Evolutionary conservation across 2,329 filamentous ascomycete species (phyloP), one percentile per base, ranked within the genome.

Genomic region (Aureobasidium pullulans): DNA sequence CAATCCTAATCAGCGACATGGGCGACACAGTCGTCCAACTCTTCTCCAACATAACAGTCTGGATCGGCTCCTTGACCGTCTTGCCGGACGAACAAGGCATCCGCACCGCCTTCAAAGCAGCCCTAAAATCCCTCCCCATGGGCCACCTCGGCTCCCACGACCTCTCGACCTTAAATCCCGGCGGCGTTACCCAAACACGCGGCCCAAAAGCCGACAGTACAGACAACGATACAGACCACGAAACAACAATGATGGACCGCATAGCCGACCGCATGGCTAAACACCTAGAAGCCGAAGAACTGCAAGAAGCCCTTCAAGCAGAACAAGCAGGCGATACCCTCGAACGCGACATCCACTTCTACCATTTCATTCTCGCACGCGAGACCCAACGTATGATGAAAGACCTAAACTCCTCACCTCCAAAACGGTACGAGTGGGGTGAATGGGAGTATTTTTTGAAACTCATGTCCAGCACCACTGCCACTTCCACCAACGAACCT

Each of bases 11-110:
- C 64, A 77, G 72, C 59, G 77, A 81, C 61, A 80, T 82, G 78
- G 77, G 78, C 13, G 78, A 80, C 60, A 81, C 79, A 0, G 76
- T 81, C 9, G 78, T 84, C 61, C 80, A 80, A 61, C 71, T 72
- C 8, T 77, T 84, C 68, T 76, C 77, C 23, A 79, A 84, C 49
- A 60, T 78, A n/a, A 82, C 80, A 0, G 76, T 81, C n/a, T 82
- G 77, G 73, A 62, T 82, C 4, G 81, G 79, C 11, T 77, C 79
- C 32, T 63, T 83, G 28, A 83, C 81, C 2, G 75, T 84, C 16
- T 67, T 83, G 1, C 81, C 81, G 1, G 76, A 74, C 8, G 79
- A 81, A 34, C 64, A 74, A 52, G 74, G 74, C 8, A 64, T 76
- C 9, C 68, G 64, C 11, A 66, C 71, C 0, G 70, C 71, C 6